Conservation (phyloP, 116 monocot genomes). For the Dioscorea cayenensis region DNA sequence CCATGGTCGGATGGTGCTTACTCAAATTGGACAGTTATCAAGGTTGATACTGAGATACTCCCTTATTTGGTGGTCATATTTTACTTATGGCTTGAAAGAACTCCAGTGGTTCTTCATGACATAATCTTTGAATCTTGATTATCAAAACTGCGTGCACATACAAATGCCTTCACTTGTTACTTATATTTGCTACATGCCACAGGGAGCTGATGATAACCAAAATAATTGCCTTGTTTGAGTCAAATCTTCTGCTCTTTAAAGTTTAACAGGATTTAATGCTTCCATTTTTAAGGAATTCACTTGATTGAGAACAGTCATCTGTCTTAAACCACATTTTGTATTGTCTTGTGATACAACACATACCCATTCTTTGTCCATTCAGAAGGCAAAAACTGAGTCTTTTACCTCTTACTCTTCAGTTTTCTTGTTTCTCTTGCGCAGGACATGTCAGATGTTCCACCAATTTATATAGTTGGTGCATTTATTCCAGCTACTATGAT, state of each 20-base stretch:
- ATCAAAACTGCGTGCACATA: too few relatives aligned
- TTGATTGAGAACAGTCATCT: too few relatives aligned
- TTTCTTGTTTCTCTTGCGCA: slow-evolving; percentile 13
- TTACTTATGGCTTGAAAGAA: too few relatives aligned
- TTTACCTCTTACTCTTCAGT: background rate
- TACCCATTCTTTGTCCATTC: too few relatives aligned
- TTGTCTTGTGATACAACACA: too few relatives aligned
- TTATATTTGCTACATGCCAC: background rate
- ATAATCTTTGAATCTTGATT: too few relatives aligned
- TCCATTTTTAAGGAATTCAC: too few relatives aligned
- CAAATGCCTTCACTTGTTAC: too few relatives aligned
- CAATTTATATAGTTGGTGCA: slow-evolving; percentile 77
- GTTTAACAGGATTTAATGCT: too few relatives aligned
- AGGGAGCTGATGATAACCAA: background rate
- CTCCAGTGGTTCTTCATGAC: too few relatives aligned
- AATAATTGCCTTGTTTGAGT: background rate
- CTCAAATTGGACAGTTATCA: slow-evolving; percentile 72
- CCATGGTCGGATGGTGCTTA: slow-evolving; percentile 83
- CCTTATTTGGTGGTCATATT: too few relatives aligned
- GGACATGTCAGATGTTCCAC: slow-evolving; percentile 75
- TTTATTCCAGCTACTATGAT: slow-evolving; percentile 92
- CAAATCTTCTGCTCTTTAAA: background rate
- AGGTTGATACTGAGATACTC: slow-evolving; percentile 18
- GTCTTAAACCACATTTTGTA: too few relatives aligned
- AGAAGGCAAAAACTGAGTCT: background rate